Evolutionary conservation across 2,329 filamentous ascomycete genomes (phyloP).

Genomic region (Colletotrichum eleusines): DNA sequence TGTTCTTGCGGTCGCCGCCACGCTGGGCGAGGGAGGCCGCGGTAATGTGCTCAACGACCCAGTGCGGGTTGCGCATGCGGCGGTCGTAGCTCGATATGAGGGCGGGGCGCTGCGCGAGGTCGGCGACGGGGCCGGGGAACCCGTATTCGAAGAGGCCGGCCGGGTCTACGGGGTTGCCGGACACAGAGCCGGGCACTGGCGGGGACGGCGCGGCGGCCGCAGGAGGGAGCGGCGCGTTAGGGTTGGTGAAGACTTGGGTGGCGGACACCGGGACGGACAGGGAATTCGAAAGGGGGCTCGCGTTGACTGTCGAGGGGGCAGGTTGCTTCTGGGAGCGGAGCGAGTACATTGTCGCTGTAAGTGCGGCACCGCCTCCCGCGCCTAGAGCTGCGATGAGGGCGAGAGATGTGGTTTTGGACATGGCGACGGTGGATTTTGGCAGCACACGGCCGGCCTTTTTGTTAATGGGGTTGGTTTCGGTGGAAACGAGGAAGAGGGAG

Average conservation of each 20-base stretch:
- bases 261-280: conserved; percentile 64
- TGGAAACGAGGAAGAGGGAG: not conserved
- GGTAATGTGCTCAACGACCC: conserved; percentile 98
- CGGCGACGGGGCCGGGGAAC: conserved; percentile 90
- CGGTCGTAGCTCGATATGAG: conserved; percentile 93
- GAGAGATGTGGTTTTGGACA: conserved; percentile 81
- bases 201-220: conserved; percentile 46
- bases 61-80: conserved; percentile 89
- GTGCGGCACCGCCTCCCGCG: conserved; percentile 80
- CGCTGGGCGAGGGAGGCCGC: conserved; percentile 80
- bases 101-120: conserved; percentile 81
- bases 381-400: conserved; percentile 81
- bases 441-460: conserved; percentile 9
- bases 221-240: conserved; percentile 46
- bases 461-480: not conserved
- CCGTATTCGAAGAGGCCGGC: conserved; percentile 85
- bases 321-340: conserved; percentile 59
- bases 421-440: conserved; percentile 53
- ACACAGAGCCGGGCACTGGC: conserved; percentile 47
- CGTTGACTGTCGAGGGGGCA: conserved; percentile 46
- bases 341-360: conserved; percentile 77
- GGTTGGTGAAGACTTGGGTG: conserved; percentile 63
- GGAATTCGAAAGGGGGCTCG: conserved; percentile 47
- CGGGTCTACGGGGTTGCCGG: conserved; percentile 73
- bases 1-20: conserved; percentile 87